A percentile compares a stretch with the other conserved stretches of the same genome.
Evolutionary conservation across 2,329 filamentous ascomycete genomes (phyloP).

Genomic region (Bipolaris zeicola): DNA sequence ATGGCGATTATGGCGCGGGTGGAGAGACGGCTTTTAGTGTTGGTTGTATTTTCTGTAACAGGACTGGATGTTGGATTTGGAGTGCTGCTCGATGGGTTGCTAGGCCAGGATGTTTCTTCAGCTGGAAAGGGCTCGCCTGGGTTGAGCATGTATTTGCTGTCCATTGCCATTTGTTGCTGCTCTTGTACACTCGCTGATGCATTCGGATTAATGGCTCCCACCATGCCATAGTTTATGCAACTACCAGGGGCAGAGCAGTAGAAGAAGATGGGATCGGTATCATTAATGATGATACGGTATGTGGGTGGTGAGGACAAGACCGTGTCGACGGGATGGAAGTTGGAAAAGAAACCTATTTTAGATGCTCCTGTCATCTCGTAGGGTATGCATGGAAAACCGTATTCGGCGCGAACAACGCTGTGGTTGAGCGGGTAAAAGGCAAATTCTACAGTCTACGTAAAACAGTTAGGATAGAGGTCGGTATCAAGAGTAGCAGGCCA

Average conservation of each 20-base stretch:
- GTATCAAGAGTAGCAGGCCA: neutral
- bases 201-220: conserved; percentile 73
- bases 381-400: conserved; percentile 50
- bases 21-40: conserved; percentile 26
- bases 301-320: conserved; percentile 35
- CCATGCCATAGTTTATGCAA: conserved; percentile 71
- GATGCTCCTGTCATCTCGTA: conserved; percentile 39
- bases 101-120: conserved; percentile 20
- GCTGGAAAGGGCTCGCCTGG: conserved; percentile 44
- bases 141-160: conserved; percentile 38
- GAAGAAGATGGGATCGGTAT: conserved; percentile 45
- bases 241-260: conserved; percentile 63
- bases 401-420: conserved; percentile 51
- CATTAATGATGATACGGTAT: conserved; percentile 37
- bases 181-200: conserved; percentile 25
- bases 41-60: neutral
- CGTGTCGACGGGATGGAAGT: conserved; percentile 35
- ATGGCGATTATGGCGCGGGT: conserved; percentile 55
- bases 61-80: neutral
- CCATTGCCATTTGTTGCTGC: conserved; percentile 32
- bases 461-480: conserved; percentile 2
- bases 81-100: conserved; percentile 6
- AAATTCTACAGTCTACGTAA: conserved; percentile 45
- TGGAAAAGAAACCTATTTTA: conserved; percentile 39
- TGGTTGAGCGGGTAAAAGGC: conserved; percentile 52